phyloP scores from a whole-genome alignment of 2,329 filamentous ascomycete genomes.

The Ustulina deusta region DNA sequence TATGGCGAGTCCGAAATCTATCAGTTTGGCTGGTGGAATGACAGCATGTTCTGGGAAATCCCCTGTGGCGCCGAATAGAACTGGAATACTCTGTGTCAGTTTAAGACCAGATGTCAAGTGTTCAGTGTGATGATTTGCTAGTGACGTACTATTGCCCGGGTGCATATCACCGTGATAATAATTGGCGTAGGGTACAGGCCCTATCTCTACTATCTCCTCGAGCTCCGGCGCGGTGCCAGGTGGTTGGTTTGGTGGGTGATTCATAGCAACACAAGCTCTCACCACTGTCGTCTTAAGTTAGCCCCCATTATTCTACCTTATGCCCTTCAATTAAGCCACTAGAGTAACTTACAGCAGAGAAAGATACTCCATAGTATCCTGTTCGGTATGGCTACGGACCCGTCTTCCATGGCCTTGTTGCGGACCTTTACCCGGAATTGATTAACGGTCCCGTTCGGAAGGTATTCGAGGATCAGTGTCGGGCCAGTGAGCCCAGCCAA shows the following conservation, averaged over 20 bases:
- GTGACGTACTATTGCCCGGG: conserved; percentile 24
- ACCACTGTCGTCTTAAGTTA: conserved; percentile 27
- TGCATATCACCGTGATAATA: conserved; percentile 30
- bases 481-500: conserved; percentile 25
- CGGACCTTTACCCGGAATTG: not conserved
- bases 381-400: conserved; percentile 18
- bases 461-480: conserved; percentile 28
- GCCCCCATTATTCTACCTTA: not conserved
- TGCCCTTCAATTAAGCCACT: not conserved
- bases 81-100: conserved; percentile 20
- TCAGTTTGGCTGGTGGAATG: conserved; percentile 32
- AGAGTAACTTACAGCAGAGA: conserved; percentile 35
- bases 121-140: not conserved
- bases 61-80: conserved; percentile 19
- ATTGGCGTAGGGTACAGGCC: not conserved
- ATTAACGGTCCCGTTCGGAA: conserved; percentile 27
- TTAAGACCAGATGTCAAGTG: not conserved
- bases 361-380: conserved; percentile 38
- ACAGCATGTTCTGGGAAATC: conserved; percentile 32
- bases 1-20: conserved; percentile 32
- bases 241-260: conserved; percentile 6
- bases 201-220: conserved; percentile 12
- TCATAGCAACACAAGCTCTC: conserved; percentile 33
- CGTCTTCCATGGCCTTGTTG: no score
- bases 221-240: not conserved